phyloP scores from a whole-genome alignment of 805 yeast genomes.

The Candida railenensis region DNA sequence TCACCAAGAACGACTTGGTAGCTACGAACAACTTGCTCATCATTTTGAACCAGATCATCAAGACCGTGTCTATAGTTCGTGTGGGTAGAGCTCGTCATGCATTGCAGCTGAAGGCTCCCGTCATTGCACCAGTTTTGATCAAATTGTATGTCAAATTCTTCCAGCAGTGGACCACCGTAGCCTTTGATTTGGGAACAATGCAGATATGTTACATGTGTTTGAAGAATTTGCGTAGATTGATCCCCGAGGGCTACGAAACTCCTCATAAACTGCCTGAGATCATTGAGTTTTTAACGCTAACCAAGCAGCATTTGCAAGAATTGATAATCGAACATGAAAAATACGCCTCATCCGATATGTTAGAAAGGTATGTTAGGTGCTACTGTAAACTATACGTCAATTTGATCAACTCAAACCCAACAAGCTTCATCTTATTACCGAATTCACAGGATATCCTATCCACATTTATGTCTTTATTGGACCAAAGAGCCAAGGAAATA shows the following conservation, averaged over 20 bases:
- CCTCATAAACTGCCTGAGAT: slow-evolving; percentile 62
- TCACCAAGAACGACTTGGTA: slow-evolving; percentile 43
- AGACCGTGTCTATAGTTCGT: slow-evolving; percentile 68
- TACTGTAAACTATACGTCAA: slow-evolving; percentile 71
- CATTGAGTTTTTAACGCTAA: slow-evolving; percentile 55
- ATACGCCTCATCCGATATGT: slow-evolving; percentile 38
- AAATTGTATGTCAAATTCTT: slow-evolving; percentile 60
- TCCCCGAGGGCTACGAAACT: slow-evolving; percentile 73
- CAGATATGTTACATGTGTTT: slow-evolving; percentile 77
- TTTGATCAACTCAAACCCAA: slow-evolving; percentile 59
- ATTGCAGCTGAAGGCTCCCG: slow-evolving; percentile 68
- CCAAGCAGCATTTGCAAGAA: slow-evolving; percentile 59
- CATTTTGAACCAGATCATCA: slow-evolving; percentile 75
- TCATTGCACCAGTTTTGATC: slow-evolving; percentile 58
- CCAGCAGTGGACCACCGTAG: slow-evolving; percentile 54
- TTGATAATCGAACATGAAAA: slow-evolving; percentile 55
- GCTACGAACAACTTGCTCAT: slow-evolving; percentile 62
- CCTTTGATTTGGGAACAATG: slow-evolving; percentile 52
- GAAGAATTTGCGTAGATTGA: slow-evolving; percentile 69
- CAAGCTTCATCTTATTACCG: slow-evolving; percentile 69
- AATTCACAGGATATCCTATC: slow-evolving; percentile 60
- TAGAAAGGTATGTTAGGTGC: slow-evolving; percentile 73
- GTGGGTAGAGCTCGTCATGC: slow-evolving; percentile 82
- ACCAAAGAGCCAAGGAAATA: slow-evolving; percentile 63
- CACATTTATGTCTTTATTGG: slow-evolving; percentile 58